phyloP scores from a whole-genome alignment of 176 grass and related monocot genomes.

The Oryza australiensis region DNA sequence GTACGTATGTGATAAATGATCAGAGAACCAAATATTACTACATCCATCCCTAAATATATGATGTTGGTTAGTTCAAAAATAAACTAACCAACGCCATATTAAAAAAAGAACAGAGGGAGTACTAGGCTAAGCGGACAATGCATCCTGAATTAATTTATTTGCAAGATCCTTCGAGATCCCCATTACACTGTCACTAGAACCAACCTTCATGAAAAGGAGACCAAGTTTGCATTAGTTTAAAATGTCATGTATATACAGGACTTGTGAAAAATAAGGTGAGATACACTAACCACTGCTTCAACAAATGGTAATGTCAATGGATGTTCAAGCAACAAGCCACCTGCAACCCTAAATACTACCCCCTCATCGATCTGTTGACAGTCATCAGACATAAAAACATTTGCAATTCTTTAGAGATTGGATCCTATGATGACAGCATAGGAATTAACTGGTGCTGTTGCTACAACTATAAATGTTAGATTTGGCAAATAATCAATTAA shows the following conservation, averaged over 20 bases:
- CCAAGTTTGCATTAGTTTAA: not conserved
- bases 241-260: not conserved
- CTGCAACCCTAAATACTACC: constrained; percentile 85
- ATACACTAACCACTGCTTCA: constrained; percentile 79
- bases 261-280: not conserved
- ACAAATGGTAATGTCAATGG: constrained; percentile 85
- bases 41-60: no score
- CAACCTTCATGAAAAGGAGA: constrained; percentile 46
- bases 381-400: not conserved
- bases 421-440: not conserved
- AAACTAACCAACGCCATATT: no score
- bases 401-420: not conserved
- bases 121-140: constrained; percentile 27
- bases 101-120: no score
- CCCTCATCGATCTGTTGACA: constrained; percentile 77
- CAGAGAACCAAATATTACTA: no score
- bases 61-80: no score
- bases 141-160: constrained; percentile 62
- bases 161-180: constrained; percentile 77
- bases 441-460: not conserved
- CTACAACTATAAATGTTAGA: not conserved
- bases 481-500: not conserved
- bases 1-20: no score
- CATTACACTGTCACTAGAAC: constrained; percentile 85
- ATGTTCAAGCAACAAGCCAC: constrained; percentile 85